These are phyloP conservation scores for Torrubiellomyces zombiae DNA, from an alignment of 2,329 filamentous ascomycete genomes.

Conservation along the genomic window DNA sequence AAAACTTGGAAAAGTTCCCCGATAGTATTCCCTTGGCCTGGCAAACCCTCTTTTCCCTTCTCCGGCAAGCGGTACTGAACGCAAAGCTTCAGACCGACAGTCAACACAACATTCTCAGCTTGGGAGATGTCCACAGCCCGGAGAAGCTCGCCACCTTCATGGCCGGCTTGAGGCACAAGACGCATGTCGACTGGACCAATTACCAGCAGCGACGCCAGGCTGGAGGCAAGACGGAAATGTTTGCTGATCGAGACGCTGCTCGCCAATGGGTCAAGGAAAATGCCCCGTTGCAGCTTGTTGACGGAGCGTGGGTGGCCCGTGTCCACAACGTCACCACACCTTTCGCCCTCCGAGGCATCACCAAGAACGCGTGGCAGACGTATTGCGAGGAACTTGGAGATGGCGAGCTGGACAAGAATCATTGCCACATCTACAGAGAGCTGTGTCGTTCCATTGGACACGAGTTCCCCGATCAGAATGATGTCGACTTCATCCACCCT, in stretches of 20 bases:
- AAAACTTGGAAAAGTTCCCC: too few species aligned
- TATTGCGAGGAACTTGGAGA: constrained; percentile 33
- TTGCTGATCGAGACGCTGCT: not conserved
- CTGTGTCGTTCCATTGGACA: constrained; percentile 8
- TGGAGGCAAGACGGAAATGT: not conserved
- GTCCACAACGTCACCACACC: constrained; percentile 21
- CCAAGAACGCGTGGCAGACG: constrained; percentile 27
- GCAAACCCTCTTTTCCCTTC: too few species aligned
- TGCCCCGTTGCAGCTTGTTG: constrained; percentile 21
- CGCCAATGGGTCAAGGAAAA: not conserved
- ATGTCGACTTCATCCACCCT: constrained; percentile 5
- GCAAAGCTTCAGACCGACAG: not conserved
- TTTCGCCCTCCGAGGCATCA: constrained; percentile 14
- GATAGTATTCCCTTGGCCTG: too few species aligned
- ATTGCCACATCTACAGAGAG: constrained; percentile 19
- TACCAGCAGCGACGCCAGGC: constrained; percentile 1
- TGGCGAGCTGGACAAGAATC: constrained; percentile 27
- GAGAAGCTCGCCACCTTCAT: not conserved
- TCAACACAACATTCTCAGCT: not conserved
- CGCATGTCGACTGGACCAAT: not conserved
- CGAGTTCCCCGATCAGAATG: constrained; percentile 3
- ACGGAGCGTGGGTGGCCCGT: constrained; percentile 31
- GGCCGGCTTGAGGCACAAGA: too few species aligned
- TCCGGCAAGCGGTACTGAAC: too few species aligned
- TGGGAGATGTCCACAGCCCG: not conserved